Percentiles rank a stretch among this genome's conserved stretches.
These are phyloP conservation scores for Lachancea lanzarotensis DNA, from an alignment of 805 yeast genomes.

Conservation along the genomic window DNA sequence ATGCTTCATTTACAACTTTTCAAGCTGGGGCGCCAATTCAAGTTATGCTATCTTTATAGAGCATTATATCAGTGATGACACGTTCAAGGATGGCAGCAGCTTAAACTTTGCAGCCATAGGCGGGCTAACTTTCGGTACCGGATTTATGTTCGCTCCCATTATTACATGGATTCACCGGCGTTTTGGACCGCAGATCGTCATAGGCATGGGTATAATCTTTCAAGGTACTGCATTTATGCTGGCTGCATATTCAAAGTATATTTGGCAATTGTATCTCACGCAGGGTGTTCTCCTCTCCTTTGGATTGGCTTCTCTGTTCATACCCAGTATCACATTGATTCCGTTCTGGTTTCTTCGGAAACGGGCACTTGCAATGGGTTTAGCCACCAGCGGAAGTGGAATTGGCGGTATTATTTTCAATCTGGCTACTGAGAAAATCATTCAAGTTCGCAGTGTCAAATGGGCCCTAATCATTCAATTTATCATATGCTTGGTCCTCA, in stretches of 20 bases:
- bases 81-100: constrained; percentile 42
- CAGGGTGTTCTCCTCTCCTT: constrained; percentile 2
- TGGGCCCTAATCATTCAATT: constrained; percentile 33
- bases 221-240: constrained; percentile 45
- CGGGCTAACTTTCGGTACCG: constrained; percentile 51
- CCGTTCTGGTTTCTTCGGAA: constrained; percentile 52
- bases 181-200: constrained; percentile 37
- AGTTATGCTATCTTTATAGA: constrained; percentile 50
- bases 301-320: constrained; percentile 29
- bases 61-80: constrained; percentile 38
- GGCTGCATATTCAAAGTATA: constrained; percentile 44
- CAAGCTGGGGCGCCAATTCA: constrained; percentile 57
- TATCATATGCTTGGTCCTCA: constrained; percentile 32
- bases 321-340: constrained; percentile 41
- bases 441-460: constrained; percentile 22
- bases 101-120: constrained; percentile 51
- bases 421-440: constrained; percentile 31
- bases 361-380: constrained; percentile 35
- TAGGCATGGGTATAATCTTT: constrained; percentile 39
- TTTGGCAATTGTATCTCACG: constrained; percentile 37
- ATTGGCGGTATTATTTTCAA: constrained; percentile 39
- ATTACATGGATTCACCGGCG: constrained; percentile 42
- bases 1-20: constrained; percentile 38
- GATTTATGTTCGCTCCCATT: constrained; percentile 43
- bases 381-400: constrained; percentile 37